Conservation (phyloP, 1,139 yeast species). For the Debaryomyces fabryi region DNA sequence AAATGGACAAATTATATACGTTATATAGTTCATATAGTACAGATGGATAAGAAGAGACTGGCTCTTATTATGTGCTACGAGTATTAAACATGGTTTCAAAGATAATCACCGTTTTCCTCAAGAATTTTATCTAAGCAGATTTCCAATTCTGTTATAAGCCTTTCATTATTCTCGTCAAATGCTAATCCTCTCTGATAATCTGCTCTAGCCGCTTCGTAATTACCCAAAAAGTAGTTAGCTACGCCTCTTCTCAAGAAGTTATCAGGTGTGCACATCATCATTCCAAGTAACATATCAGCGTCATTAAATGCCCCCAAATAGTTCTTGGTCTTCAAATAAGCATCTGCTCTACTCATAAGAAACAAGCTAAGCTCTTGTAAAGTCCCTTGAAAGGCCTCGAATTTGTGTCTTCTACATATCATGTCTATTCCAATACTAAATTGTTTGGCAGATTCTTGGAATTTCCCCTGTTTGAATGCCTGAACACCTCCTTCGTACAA, state of each 20-base stretch:
- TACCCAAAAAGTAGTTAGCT: slow-evolving; percentile 69
- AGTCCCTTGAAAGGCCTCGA: slow-evolving; percentile 82
- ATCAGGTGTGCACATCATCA: slow-evolving; percentile 73
- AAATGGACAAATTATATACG: neutral
- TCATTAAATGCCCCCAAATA: slow-evolving; percentile 80
- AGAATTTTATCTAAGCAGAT: slow-evolving; percentile 49
- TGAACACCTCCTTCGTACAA: slow-evolving; percentile 73
- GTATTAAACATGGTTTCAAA: slow-evolving; percentile 17
- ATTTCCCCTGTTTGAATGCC: slow-evolving; percentile 62
- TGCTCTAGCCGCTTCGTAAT: slow-evolving; percentile 70
- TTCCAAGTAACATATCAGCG: slow-evolving; percentile 67
- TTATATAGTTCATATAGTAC: slow-evolving; percentile 5
- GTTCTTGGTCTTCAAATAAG: slow-evolving; percentile 64
- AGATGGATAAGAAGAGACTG: neutral
- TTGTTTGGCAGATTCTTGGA: slow-evolving; percentile 72
- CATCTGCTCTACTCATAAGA: slow-evolving; percentile 82
- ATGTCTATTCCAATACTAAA: slow-evolving; percentile 79
- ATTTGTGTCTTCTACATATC: slow-evolving; percentile 78
- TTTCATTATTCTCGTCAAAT: slow-evolving; percentile 55
- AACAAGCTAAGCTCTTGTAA: slow-evolving; percentile 75
- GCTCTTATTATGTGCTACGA: neutral
- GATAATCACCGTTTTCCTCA: slow-evolving; percentile 55
- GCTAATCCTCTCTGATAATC: slow-evolving; percentile 80
- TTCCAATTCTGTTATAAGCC: slow-evolving; percentile 45
- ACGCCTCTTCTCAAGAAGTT: slow-evolving; percentile 83